Evolutionary conservation across 108 stramenopile genomes (phyloP), one percentile per base, ranked within the genome.

Genomic region (Discostella stelligeroides): DNA sequence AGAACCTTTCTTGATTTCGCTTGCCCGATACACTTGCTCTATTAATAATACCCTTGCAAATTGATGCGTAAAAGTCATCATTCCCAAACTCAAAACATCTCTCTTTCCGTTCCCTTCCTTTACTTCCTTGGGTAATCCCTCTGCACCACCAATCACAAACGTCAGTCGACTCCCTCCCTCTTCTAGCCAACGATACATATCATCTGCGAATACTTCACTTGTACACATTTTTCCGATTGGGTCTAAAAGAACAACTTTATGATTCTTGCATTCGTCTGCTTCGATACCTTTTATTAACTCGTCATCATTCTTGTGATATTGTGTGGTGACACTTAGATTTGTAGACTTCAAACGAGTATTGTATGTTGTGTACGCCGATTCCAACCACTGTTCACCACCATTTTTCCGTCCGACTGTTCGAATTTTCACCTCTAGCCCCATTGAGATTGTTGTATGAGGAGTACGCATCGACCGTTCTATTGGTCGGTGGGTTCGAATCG

Each of bases 71-170:
- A 97, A 94, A 18, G 96, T 97, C 68, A 97, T 63, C 18, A 76
- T 45, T 34, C 88, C 85, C 59, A 97, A 68, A 71, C 91, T 90
- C 34, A 92, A 68, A 54, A 84, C 39, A 60, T 63, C 45, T 60
- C 59, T 25, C 41, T 63, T 55, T 34, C 37, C 60, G 25, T 60
- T 41, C 61, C 10, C 39, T 51, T 61, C 42, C 59, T 83, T 84
- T 18, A 97, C 60, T 66, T 90, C 90, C 8, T 79, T 12, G 0
- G 96, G 96, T 30, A 97, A 63, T 18, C 96, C 96, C 58, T 93
- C 92, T 8, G 96, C 96, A 27, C 96, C 96, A 8, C 96, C 96
- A 63, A 97, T 95, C 23, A 94, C 90, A 79, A 97, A 95, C 0
- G 82, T 84, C 15, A 97, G 60, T 50, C 96, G 85, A 59, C 87